These are phyloP conservation scores for Fragilariopsis cylindrus DNA, from an alignment of 108 stramenopile genomes.

Conservation along the genomic window DNA sequence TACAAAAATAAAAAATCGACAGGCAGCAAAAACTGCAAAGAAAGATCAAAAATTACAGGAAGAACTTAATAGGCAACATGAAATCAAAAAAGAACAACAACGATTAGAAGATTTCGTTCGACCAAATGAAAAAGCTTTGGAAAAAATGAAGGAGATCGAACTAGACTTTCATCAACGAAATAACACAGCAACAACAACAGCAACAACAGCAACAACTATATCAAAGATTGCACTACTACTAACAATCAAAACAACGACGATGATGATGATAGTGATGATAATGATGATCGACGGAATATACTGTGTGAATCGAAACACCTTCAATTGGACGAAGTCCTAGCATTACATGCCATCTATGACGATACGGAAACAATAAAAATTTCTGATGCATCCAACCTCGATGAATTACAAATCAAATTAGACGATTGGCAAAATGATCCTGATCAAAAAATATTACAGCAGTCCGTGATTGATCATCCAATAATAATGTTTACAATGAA, in stretches of 20 bases:
- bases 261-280: neutral
- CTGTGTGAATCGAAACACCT: slow-evolving; percentile 45
- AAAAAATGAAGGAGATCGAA: slow-evolving; percentile 17
- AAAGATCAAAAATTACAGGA: slow-evolving; percentile 26
- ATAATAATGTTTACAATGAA: slow-evolving; percentile 17
- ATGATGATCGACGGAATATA: slow-evolving; percentile 7
- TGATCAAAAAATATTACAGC: neutral
- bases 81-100: slow-evolving; percentile 39
- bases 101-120: slow-evolving; percentile 21
- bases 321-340: slow-evolving; percentile 44
- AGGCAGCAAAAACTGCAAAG: slow-evolving; percentile 28
- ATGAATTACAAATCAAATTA: slow-evolving; percentile 23
- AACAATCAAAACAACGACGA: neutral
- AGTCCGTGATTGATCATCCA: slow-evolving; percentile 32
- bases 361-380: slow-evolving; percentile 28
- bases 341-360: slow-evolving; percentile 46
- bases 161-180: neutral
- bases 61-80: slow-evolving; percentile 25
- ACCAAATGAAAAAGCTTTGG: slow-evolving; percentile 28
- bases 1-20: slow-evolving; percentile 23
- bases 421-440: slow-evolving; percentile 32
- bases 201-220: neutral
- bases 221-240: neutral
- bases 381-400: slow-evolving; percentile 14
- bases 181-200: neutral